Conservation (phyloP, 352 stramenopile species). For the Pythium coloratum region DNA sequence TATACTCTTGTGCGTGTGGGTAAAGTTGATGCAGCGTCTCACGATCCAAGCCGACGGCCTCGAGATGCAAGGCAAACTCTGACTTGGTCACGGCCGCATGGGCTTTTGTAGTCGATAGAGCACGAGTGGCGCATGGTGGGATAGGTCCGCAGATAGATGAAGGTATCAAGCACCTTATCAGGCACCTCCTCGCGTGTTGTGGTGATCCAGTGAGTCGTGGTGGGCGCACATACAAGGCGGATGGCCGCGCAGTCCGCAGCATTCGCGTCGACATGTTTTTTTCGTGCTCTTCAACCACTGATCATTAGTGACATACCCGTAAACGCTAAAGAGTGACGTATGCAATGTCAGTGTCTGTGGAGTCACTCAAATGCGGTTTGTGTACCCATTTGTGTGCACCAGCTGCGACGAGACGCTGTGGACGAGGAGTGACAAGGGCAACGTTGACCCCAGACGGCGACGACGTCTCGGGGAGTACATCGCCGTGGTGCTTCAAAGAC, state of each 20-base stretch:
- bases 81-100: neutral
- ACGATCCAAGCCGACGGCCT: neutral
- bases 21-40: neutral
- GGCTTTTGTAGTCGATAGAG: neutral
- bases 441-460: neutral
- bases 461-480: neutral
- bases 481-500: too few relatives aligned
- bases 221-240: neutral
- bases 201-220: neutral
- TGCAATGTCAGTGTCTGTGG: neutral
- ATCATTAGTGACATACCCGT: slow-evolving; percentile 4
- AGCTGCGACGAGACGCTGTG: slow-evolving; percentile 13
- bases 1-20: neutral
- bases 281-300: neutral
- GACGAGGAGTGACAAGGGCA: slow-evolving; percentile 2
- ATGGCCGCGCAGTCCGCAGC: neutral
- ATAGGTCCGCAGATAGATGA: neutral
- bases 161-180: too few relatives aligned
- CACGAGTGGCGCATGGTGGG: neutral
- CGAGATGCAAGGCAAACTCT: neutral
- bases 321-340: slow-evolving; percentile 8
- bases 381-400: slow-evolving; percentile 17
- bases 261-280: neutral
- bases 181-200: too few relatives aligned
- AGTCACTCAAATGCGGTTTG: neutral